Conservation (phyloP, 2,329 filamentous ascomycete species). For the Verruconis gallopava region DNA sequence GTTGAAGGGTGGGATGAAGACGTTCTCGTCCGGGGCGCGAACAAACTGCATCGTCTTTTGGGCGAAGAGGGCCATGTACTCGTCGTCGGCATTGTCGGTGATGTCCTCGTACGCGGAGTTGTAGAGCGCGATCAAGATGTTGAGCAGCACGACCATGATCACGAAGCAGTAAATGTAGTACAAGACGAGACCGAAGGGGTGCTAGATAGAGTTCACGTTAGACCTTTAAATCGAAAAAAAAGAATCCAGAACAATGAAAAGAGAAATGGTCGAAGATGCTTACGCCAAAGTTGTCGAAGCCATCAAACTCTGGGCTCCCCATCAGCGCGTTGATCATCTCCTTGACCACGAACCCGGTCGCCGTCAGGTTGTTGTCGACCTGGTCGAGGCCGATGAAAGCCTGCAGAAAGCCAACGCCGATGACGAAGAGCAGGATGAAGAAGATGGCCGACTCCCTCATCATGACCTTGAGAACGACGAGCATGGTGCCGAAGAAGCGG, state of each 20-base stretch:
- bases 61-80: conserved; percentile 85
- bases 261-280: conserved; percentile 10
- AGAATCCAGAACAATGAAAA: neutral
- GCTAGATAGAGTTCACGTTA: conserved; percentile 24
- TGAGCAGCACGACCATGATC: conserved; percentile 88
- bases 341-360: conserved; percentile 62
- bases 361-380: conserved; percentile 49
- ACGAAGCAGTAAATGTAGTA: conserved; percentile 98
- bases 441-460: conserved; percentile 72
- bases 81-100: conserved; percentile 82
- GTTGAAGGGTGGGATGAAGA: conserved; percentile 94
- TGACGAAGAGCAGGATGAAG: conserved; percentile 76
- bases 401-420: conserved; percentile 80
- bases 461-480: conserved; percentile 76
- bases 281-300: conserved; percentile 73
- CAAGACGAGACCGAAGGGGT: conserved; percentile 84
- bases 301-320: conserved; percentile 78
- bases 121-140: conserved; percentile 93
- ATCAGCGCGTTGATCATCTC: conserved; percentile 84
- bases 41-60: conserved; percentile 97
- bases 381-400: conserved; percentile 87
- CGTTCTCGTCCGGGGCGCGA: conserved; percentile 92
- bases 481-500: conserved; percentile 95
- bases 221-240: neutral
- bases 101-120: conserved; percentile 95